Evolutionary conservation across 768 basidiomycete species (phyloP).

Genomic region (Calocybe indica): DNA sequence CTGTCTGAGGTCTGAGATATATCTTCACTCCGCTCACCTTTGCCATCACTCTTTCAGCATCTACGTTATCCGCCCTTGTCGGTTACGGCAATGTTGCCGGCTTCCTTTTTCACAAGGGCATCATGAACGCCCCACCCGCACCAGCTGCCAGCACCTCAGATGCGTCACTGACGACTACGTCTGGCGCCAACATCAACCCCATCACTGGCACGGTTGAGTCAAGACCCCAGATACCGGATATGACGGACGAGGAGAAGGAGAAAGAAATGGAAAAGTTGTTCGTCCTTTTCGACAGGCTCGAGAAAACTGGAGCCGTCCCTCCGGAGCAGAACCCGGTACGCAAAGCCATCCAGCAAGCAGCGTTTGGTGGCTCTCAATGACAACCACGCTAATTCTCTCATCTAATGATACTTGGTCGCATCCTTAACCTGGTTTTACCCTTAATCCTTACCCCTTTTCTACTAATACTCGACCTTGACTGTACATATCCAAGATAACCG

Average conservation of each 20-base stretch:
- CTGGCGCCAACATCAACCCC: slow-evolving; percentile 61
- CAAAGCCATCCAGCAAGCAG: slow-evolving; percentile 46
- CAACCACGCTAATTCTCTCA: too few species aligned
- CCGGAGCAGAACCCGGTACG: slow-evolving; percentile 67
- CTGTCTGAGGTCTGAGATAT: not conserved
- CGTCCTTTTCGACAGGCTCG: slow-evolving; percentile 85
- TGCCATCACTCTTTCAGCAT: slow-evolving; percentile 33
- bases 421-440: too few species aligned
- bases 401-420: too few species aligned
- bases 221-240: slow-evolving; percentile 38
- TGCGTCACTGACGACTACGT: slow-evolving; percentile 26
- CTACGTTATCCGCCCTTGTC: slow-evolving; percentile 65
- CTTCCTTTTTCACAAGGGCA: slow-evolving; percentile 87
- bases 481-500: too few species aligned
- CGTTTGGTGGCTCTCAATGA: slow-evolving; percentile 1
- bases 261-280: slow-evolving; percentile 89
- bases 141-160: slow-evolving; percentile 19
- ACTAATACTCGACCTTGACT: too few species aligned
- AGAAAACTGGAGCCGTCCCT: slow-evolving; percentile 65
- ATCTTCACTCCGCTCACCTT: slow-evolving; percentile 1
- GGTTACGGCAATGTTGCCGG: slow-evolving; percentile 97
- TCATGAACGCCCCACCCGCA: slow-evolving; percentile 54
- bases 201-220: slow-evolving; percentile 72
- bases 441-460: too few species aligned
- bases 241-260: slow-evolving; percentile 97